phyloP scores from a whole-genome alignment of 768 basidiomycete genomes.

The Lactarius quietus region DNA sequence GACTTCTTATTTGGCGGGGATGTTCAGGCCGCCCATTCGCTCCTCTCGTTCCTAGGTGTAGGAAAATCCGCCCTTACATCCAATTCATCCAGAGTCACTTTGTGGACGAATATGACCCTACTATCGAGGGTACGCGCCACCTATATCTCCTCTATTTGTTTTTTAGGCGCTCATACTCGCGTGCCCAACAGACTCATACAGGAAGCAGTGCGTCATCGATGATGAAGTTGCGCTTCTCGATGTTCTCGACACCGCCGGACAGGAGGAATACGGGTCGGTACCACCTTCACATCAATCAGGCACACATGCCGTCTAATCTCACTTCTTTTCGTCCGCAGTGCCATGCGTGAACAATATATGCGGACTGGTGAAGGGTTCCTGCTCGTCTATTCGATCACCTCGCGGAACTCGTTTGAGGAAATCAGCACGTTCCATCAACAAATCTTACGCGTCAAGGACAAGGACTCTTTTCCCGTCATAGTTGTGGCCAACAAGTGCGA shows the following conservation, averaged over 20 bases:
- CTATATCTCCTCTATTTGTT: conserved; percentile 1
- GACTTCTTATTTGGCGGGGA: background rate
- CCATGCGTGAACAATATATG: conserved; percentile 99
- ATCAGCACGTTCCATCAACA: conserved; percentile 95
- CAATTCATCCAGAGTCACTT: conserved; percentile 97
- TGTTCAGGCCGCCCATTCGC: background rate
- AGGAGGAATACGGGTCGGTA: conserved; percentile 96
- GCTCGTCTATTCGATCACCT: conserved; percentile 97
- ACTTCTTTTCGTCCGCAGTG: conserved; percentile 43
- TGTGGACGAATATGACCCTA: conserved; percentile 92
- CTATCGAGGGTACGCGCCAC: conserved; percentile 71
- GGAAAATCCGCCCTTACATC: conserved; percentile 91
- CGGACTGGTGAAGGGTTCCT: conserved; percentile 97
- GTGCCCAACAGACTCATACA: conserved; percentile 75
- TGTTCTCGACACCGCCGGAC: conserved; percentile 95
- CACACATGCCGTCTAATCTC: conserved; percentile 9
- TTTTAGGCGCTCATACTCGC: conserved; percentile 1
- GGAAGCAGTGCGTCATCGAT: conserved; percentile 96
- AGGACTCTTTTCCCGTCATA: conserved; percentile 92
- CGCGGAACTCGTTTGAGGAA: conserved; percentile 95
- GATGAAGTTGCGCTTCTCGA: conserved; percentile 98
- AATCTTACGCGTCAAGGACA: conserved; percentile 94
- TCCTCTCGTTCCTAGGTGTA: conserved; percentile 42
- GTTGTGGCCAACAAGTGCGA: conserved; percentile 99
- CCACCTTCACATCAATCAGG: conserved; percentile 8